Evolutionary conservation across 495 filamentous ascomycete genomes (phyloP).

Genomic region (Penicillium macrosclerotiorum): DNA sequence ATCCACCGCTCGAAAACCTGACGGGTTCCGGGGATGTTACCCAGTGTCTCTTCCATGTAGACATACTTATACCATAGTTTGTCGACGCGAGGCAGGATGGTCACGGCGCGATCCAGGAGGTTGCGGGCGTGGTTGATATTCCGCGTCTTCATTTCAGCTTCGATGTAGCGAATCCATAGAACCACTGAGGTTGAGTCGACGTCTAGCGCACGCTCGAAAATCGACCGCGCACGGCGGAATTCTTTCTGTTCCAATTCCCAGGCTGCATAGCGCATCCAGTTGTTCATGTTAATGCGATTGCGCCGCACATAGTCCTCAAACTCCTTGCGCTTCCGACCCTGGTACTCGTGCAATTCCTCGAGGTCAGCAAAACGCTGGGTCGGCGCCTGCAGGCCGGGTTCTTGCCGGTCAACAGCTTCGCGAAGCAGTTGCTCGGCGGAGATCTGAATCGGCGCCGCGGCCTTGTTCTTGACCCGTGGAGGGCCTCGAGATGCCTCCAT

Average conservation of each 20-base stretch:
- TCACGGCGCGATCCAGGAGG: slow-evolving; percentile 89
- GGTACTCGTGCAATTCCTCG: slow-evolving; percentile 97
- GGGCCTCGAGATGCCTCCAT: slow-evolving; percentile 96
- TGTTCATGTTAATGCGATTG: slow-evolving; percentile 93
- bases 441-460: slow-evolving; percentile 83
- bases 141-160: slow-evolving; percentile 92
- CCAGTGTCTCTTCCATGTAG: slow-evolving; percentile 96
- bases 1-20: slow-evolving; percentile 98
- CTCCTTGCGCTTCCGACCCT: slow-evolving; percentile 91
- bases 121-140: slow-evolving; percentile 99
- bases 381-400: slow-evolving; percentile 80
- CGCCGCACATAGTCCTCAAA: slow-evolving; percentile 98
- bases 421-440: slow-evolving; percentile 96
- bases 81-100: slow-evolving; percentile 86
- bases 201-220: slow-evolving; percentile 95
- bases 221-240: slow-evolving; percentile 88
- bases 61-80: slow-evolving; percentile 99
- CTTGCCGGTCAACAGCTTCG: slow-evolving; percentile 97
- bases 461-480: slow-evolving; percentile 97
- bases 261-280: slow-evolving; percentile 97
- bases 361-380: slow-evolving; percentile 95
- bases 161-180: slow-evolving; percentile 85
- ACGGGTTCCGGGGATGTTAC: slow-evolving; percentile 86
- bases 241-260: slow-evolving; percentile 99
- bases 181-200: slow-evolving; percentile 83